Percentiles rank a stretch among this genome's conserved stretches.
phyloP scores from a whole-genome alignment of 2,329 filamentous ascomycete genomes.

The Alternaria metachromatica region DNA sequence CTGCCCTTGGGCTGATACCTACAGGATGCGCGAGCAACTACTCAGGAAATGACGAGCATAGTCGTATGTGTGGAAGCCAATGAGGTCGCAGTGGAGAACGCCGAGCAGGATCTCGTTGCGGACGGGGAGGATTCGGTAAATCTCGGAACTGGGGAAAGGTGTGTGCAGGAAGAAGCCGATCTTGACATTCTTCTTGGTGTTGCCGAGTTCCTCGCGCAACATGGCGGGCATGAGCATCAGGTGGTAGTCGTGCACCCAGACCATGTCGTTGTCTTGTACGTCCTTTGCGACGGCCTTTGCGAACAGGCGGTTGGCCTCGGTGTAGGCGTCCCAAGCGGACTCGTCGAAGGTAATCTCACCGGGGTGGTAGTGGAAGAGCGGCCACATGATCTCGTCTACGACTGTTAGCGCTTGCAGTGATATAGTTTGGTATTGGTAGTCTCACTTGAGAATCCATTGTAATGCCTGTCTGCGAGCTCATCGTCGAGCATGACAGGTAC shows the following conservation, averaged over 20 bases:
- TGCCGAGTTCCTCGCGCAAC: conserved; percentile 86
- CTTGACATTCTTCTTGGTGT: conserved; percentile 87
- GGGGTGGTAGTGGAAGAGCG: conserved; percentile 97
- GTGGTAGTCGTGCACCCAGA: conserved; percentile 99
- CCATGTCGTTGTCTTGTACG: conserved; percentile 89
- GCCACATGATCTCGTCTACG: conserved; percentile 91
- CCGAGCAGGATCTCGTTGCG: conserved; percentile 86
- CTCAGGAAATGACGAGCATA: conserved; percentile 98
- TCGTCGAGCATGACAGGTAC: conserved; percentile 93
- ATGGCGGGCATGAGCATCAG: conserved; percentile 95
- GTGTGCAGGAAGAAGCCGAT: conserved; percentile 99
- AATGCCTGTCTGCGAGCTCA: conserved; percentile 91
- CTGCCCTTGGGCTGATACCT: conserved; percentile 42
- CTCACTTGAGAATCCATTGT: conserved; percentile 97
- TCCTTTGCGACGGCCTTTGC: conserved; percentile 86
- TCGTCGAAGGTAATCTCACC: conserved; percentile 99
- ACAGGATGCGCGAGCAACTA: conserved; percentile 93
- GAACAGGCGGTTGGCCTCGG: conserved; percentile 90
- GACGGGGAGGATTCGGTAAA: conserved; percentile 93
- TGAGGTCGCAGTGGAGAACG: conserved; percentile 89
- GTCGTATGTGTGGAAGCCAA: conserved; percentile 98
- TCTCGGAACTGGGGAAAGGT: conserved; percentile 94
- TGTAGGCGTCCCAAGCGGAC: conserved; percentile 90
- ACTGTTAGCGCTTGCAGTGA: conserved; percentile 5
- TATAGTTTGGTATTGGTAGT: neutral